phyloP scores from a whole-genome alignment of 306 rosid species.

The Vicia faba region DNA sequence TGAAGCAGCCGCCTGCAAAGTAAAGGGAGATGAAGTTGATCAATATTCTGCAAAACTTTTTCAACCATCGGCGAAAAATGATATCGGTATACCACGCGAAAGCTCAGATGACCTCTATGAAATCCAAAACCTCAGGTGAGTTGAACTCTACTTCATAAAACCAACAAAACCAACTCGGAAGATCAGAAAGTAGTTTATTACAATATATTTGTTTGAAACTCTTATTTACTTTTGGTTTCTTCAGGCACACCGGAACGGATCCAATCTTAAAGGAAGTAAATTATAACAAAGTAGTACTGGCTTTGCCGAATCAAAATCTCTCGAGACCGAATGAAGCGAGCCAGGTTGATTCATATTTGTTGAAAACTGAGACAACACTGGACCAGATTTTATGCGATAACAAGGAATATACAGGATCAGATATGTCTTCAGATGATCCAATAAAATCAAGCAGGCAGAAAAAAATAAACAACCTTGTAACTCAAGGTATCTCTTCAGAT shows the following conservation, averaged over 20 bases:
- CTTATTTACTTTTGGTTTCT: conserved; percentile 16
- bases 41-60: conserved; percentile 40
- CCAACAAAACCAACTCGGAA: background rate
- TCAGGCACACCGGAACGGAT: conserved; percentile 58
- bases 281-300: conserved; percentile 65
- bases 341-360: conserved; percentile 36
- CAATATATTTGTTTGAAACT: background rate
- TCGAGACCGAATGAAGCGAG: conserved; percentile 40
- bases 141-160: background rate
- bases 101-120: conserved; percentile 40
- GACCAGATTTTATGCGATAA: conserved; percentile 32
- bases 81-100: conserved; percentile 35
- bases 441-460: conserved; percentile 35
- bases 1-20: conserved; percentile 36
- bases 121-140: conserved; percentile 57
- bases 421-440: conserved; percentile 31
- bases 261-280: conserved; percentile 55
- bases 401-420: conserved; percentile 30
- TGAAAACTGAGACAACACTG: conserved; percentile 34
- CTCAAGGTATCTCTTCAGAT: conserved; percentile 34
- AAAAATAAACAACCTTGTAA: conserved; percentile 9
- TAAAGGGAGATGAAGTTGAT: conserved; percentile 36
- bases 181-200: background rate
- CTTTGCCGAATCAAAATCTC: conserved; percentile 55
- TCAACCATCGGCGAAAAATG: conserved; percentile 27